phyloP scores from a whole-genome alignment of 768 basidiomycete genomes.

The Panaeolus cyanescens region DNA sequence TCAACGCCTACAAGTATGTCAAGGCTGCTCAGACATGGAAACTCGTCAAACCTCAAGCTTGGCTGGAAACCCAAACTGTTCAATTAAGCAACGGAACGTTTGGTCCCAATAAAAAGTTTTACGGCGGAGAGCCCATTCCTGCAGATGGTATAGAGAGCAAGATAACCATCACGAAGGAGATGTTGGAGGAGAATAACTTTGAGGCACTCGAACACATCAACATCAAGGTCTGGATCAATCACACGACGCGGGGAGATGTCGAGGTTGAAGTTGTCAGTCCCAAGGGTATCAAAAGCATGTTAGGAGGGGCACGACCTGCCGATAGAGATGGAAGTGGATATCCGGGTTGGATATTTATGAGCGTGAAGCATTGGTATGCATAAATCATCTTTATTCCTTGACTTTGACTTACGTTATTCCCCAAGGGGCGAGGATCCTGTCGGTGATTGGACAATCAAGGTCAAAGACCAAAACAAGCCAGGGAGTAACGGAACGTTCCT shows the following conservation, averaged over 20 bases:
- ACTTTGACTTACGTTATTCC: constrained; percentile 10
- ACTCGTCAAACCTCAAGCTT: constrained; percentile 91
- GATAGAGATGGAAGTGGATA: constrained; percentile 74
- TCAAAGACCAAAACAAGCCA: constrained; percentile 74
- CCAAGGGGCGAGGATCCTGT: constrained; percentile 89
- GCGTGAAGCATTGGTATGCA: constrained; percentile 92
- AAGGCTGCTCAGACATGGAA: constrained; percentile 81
- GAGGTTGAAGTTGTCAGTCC: constrained; percentile 91
- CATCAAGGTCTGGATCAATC: constrained; percentile 91
- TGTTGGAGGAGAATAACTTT: constrained; percentile 74
- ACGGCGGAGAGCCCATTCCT: constrained; percentile 68
- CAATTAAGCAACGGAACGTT: constrained; percentile 66
- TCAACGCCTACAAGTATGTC: constrained; percentile 84
- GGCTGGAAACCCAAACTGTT: constrained; percentile 77
- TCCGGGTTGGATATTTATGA: constrained; percentile 99
- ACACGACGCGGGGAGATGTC: constrained; percentile 84
- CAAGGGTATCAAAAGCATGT: constrained; percentile 78
- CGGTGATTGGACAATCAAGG: constrained; percentile 88
- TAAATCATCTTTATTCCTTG: constrained; percentile 2
- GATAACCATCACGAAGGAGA: constrained; percentile 65
- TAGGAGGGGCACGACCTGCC: constrained; percentile 69
- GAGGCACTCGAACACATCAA: constrained; percentile 92
- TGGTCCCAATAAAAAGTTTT: constrained; percentile 50
- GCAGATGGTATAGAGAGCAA: constrained; percentile 64
- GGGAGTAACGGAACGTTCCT: constrained; percentile 67